Conservation (phyloP, 257 asterid genomes). For the Solanum clarkiae region DNA sequence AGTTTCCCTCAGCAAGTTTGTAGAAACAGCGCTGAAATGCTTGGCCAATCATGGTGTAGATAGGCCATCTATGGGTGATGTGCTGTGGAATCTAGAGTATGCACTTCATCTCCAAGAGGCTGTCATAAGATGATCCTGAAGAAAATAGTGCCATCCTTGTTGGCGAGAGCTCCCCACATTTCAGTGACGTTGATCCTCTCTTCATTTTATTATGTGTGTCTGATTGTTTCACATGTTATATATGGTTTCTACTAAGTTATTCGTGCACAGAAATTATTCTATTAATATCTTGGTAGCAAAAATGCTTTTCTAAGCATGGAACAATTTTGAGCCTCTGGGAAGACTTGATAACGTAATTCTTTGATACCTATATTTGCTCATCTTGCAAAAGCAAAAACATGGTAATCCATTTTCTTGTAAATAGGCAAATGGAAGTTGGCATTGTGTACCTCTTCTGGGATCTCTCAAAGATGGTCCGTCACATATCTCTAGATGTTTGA, state of each 20-base stretch:
- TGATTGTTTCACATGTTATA: background rate
- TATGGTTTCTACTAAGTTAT: background rate
- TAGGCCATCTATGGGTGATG: background rate
- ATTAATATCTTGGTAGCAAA: background rate
- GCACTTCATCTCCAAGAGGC: constrained; percentile 70
- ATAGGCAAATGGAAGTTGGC: background rate
- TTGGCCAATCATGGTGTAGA: background rate
- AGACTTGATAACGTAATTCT: background rate
- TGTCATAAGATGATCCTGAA: background rate
- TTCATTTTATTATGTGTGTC: background rate
- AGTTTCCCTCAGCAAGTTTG: background rate
- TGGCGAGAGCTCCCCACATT: background rate
- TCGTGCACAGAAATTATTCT: background rate
- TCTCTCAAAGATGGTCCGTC: background rate
- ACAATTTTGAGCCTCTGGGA: background rate
- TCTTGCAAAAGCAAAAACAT: background rate
- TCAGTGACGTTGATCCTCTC: background rate
- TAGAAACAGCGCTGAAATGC: background rate
- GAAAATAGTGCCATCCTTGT: background rate
- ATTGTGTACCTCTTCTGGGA: background rate
- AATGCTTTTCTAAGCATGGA: background rate
- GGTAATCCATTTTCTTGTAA: background rate
- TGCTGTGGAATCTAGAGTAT: constrained; percentile 57
- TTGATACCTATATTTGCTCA: background rate
- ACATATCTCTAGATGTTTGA: background rate